These are phyloP conservation scores for Wickerhamomyces strasburgensis DNA, from an alignment of 805 yeast genomes.

Conservation along the genomic window DNA sequence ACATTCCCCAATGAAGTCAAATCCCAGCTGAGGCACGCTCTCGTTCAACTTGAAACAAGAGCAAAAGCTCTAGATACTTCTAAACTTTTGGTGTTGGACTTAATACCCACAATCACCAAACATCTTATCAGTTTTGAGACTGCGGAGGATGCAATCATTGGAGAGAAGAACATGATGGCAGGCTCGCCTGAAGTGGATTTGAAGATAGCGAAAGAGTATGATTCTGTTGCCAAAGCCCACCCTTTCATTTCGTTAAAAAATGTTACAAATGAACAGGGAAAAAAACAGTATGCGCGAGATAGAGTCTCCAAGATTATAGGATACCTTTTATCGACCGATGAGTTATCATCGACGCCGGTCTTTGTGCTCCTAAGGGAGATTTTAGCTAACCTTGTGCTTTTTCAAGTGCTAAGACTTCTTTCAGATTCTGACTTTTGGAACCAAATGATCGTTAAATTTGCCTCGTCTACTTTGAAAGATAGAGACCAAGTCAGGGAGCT, in stretches of 20 bases:
- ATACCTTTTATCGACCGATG: constrained; percentile 40
- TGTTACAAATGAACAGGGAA: constrained; percentile 34
- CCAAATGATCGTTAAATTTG: constrained; percentile 49
- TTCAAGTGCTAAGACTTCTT: constrained; percentile 45
- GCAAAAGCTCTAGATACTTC: constrained; percentile 46
- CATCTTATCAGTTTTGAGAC: constrained; percentile 51
- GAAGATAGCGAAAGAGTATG: constrained; percentile 37
- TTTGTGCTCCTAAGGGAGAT: constrained; percentile 55
- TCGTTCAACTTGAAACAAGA: constrained; percentile 38
- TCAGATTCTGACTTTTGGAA: constrained; percentile 79
- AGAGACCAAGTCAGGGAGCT: constrained; percentile 69
- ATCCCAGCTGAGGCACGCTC: constrained; percentile 36
- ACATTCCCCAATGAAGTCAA: constrained; percentile 39
- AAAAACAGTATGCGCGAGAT: constrained; percentile 45
- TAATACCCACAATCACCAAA: constrained; percentile 61
- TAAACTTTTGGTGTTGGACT: constrained; percentile 47
- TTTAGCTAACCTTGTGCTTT: constrained; percentile 50
- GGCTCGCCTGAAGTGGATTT: constrained; percentile 34
- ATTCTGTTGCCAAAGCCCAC: constrained; percentile 44
- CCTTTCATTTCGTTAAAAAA: constrained; percentile 42
- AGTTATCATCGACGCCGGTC: constrained; percentile 42
- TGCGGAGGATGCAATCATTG: constrained; percentile 32
- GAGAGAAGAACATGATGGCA: constrained; percentile 24
- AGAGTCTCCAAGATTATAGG: constrained; percentile 43
- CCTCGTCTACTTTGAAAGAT: constrained; percentile 65